Percentiles rank a stretch among this genome's conserved stretches.
These are phyloP conservation scores for Aspergillus puulaauensis DNA, from an alignment of 2,329 filamentous ascomycete species.

Conservation along the genomic window DNA sequence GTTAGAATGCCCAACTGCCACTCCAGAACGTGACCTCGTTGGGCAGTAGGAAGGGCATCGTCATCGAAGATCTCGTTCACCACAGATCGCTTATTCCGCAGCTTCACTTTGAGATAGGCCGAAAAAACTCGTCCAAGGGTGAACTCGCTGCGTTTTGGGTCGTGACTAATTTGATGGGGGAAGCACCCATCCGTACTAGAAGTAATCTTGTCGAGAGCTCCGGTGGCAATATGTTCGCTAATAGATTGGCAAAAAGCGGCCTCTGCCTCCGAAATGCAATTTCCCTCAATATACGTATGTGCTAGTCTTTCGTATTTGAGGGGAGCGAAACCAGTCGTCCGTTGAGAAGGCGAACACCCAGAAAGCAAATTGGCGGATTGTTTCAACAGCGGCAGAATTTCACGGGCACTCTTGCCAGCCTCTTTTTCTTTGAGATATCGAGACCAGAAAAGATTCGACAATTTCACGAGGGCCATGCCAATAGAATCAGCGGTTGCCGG, in stretches of 20 bases:
- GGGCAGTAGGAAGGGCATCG: constrained; percentile 21
- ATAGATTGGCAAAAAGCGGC: constrained; percentile 42
- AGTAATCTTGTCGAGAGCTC: constrained; percentile 32
- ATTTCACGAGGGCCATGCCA: constrained; percentile 34
- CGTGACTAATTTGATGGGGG: constrained; percentile 29
- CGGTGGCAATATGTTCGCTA: constrained; percentile 39
- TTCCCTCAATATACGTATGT: constrained; percentile 40
- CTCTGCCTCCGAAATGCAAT: constrained; percentile 35
- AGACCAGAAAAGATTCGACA: constrained; percentile 50
- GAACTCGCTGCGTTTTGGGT: constrained; percentile 36
- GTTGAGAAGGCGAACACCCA: constrained; percentile 33
- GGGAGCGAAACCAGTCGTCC: constrained; percentile 39
- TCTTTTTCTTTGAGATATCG: constrained; percentile 46
- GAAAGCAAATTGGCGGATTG: constrained; percentile 42
- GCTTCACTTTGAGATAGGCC: constrained; percentile 35
- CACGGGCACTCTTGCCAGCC: constrained; percentile 29
- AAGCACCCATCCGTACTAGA: constrained; percentile 26
- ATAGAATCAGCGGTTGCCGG: constrained; percentile 20
- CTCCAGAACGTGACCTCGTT: constrained; percentile 35
- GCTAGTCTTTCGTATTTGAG: constrained; percentile 48
- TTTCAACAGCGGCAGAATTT: constrained; percentile 40
- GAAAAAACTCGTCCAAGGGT: constrained; percentile 39
- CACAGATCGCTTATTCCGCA: constrained; percentile 30
- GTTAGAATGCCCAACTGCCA: constrained; percentile 39
- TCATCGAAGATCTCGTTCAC: constrained; percentile 33